Evolutionary conservation across 2,329 filamentous ascomycete species (phyloP).

Genomic region (Ceratocystis smalleyi): DNA sequence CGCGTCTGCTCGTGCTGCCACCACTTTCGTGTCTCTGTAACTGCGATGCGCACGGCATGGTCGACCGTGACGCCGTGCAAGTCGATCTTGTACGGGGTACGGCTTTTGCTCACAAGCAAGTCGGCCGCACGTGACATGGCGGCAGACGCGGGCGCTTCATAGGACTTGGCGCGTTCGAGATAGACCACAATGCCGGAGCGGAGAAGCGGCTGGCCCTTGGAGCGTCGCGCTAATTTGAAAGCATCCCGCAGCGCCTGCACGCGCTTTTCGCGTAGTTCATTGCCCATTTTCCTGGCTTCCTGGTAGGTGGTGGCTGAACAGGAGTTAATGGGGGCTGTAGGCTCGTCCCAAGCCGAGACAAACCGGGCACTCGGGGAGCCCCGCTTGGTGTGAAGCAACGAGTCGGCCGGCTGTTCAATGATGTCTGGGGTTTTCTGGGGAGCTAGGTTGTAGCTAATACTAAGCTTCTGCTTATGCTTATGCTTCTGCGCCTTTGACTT

Average conservation of each 20-base stretch:
- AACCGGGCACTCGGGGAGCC: neutral
- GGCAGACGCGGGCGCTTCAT: conserved; percentile 30
- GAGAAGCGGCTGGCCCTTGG: conserved; percentile 57
- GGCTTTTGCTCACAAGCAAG: conserved; percentile 51
- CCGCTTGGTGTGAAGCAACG: neutral
- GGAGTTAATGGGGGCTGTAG: neutral
- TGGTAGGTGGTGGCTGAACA: neutral
- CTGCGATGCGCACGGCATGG: conserved; percentile 66
- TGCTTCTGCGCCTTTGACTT: conserved; percentile 26
- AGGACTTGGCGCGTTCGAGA: conserved; percentile 49
- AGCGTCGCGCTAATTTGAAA: conserved; percentile 29
- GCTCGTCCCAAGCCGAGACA: neutral
- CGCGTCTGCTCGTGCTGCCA: conserved; percentile 34
- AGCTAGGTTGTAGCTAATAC: conserved; percentile 27
- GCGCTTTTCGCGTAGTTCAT: conserved; percentile 8
- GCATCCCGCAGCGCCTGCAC: conserved; percentile 24
- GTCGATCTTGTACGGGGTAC: conserved; percentile 47
- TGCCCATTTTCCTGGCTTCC: neutral
- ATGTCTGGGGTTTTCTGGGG: conserved; percentile 23
- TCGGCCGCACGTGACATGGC: conserved; percentile 40
- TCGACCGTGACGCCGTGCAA: conserved; percentile 70
- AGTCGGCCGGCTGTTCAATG: neutral
- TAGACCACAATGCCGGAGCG: conserved; percentile 65
- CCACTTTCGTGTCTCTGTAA: conserved; percentile 53
- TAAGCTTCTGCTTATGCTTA: conserved; percentile 20